Base-by-base conservation (phyloP, 129 eudicot species). In the Erigeron canadensis region DNA sequence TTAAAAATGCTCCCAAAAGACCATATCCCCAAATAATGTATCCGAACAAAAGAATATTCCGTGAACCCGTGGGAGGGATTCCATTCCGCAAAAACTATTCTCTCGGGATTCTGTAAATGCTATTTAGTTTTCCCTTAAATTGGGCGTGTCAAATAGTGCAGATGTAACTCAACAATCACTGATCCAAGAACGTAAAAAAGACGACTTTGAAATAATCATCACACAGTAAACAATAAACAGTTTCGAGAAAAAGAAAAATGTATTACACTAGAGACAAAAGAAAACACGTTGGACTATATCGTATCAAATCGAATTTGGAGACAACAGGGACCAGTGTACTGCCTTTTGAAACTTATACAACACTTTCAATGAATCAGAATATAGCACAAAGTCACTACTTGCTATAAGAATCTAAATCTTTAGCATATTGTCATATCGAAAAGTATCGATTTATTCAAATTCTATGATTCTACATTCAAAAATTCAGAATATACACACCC, bases 401-500 rank as follows among this genome's bases (percentile, higher is more conserved):
- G 18, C 4, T 15, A 8, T 8, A 65, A 10, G 8, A 65, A 40
- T 19, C 16, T 28, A 28, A 28, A 74, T 63, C 50, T 18, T 41
- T 41, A 22, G 63, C 5, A 65, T 22, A 59, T 13, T 5, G 16
- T 53, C 5, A 65, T 22, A 59, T 13, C 6, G 16, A 59, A 59
- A 17, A n/a, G 16, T 22, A 22, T 64, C 63, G 21, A 47, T 50
- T 8, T 44, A 50, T 15, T 21, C 42, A 19, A 42, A 39, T 18
- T 11, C 42, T 40, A 56, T 67, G 68, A 56, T 75, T 41, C 21
- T 34, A 60, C 5, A 18, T n/a, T n/a, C 39, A 15, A 54, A 11
- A 56, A 38, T 28, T 56, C 74, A 66, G 58, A 16, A 76, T 67
- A 67, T 68, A 57, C 67, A 74, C 22, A 37, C 46, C n/a, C n/a